Base-by-base conservation (phyloP, 2,329 filamentous ascomycete species). In the Paecilomyces fulvus region DNA sequence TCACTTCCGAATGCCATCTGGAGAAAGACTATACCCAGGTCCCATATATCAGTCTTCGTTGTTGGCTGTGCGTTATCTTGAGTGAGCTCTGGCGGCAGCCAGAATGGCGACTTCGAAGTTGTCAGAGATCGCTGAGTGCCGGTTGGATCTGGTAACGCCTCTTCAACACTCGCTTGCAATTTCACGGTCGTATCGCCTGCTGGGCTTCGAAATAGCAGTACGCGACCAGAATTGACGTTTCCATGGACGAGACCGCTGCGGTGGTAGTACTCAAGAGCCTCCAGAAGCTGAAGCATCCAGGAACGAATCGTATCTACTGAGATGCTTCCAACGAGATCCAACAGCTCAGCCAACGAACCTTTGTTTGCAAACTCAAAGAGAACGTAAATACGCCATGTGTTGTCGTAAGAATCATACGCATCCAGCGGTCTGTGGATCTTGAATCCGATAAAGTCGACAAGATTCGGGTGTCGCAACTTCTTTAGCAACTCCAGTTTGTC, bases 1-100 rank as follows among this genome's bases (percentile, higher is more conserved):
- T 90, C 84, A 31, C 90, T 79, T 1, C 94, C 94, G 69, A 96
- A 92, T 3, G 94, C 82, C 90, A 97, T 96, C 70, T 99, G 92
- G 43, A 96, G 73, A 64, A 96, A 89, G 4, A 96, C 83, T 30
- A 96, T 84, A 3, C 94, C 94, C 65, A 99, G 85, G 62, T 96
- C 89, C 94, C 94, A 99, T 8, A 97, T 83, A 69, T 97, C 94
- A 0, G 90, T 90, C 70, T 96, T 96, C 65, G 74, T 87, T 79
- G 70, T 87, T 54, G 71, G 70, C 37, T 70, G 67, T 31, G 67
- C 78, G 30, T 80, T 80, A 28, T 82, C 86, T 58, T 80, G 83
- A 0, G 78, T 80, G 51, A 91, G 80, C 72, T 96, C 91, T 1
- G 91, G 88, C 1, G 92, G 85, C 6, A 88, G 73, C 92, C 92